These are phyloP conservation scores for Claviceps quebecensis DNA, from an alignment of 2,329 filamentous ascomycete genomes.

Conservation along the genomic window DNA sequence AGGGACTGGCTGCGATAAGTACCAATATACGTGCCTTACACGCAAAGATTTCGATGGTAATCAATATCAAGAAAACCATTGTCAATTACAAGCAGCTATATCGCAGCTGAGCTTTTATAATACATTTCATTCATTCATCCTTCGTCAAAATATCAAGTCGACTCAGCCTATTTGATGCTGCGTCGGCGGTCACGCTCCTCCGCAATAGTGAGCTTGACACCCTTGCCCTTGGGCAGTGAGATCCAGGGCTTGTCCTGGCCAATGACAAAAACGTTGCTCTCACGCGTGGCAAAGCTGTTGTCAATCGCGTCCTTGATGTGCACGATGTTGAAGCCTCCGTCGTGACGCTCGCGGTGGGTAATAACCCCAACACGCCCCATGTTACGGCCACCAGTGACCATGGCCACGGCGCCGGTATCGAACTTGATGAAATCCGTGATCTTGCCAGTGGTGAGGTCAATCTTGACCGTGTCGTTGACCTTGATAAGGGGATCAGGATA, in stretches of 20 bases:
- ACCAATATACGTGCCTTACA: no score
- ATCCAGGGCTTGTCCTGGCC: conserved; percentile 98
- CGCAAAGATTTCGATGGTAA: no score
- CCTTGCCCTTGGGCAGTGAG: conserved; percentile 99
- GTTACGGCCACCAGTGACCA: conserved; percentile 99
- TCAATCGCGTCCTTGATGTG: conserved; percentile 99
- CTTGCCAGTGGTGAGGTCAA: conserved; percentile 93
- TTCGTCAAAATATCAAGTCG: neutral
- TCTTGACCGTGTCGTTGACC: conserved; percentile 99
- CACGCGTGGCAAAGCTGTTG: conserved; percentile 98
- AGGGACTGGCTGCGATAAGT: no score
- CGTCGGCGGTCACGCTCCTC: conserved; percentile 93
- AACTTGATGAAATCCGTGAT: conserved; percentile 97
- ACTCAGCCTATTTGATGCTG: conserved; percentile 30
- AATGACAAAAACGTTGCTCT: conserved; percentile 99
- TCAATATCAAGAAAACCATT: no score
- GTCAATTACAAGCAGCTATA: no score
- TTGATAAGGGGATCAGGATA: conserved; percentile 97
- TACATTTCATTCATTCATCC: neutral
- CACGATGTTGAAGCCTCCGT: conserved; percentile 99
- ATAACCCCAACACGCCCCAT: conserved; percentile 99
- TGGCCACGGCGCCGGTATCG: conserved; percentile 94
- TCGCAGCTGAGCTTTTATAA: conserved; percentile 7
- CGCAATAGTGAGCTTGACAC: conserved; percentile 98
- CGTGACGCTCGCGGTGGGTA: conserved; percentile 99